Conservation (phyloP, 306 rosid genomes). For the Hippophae tibetana region DNA sequence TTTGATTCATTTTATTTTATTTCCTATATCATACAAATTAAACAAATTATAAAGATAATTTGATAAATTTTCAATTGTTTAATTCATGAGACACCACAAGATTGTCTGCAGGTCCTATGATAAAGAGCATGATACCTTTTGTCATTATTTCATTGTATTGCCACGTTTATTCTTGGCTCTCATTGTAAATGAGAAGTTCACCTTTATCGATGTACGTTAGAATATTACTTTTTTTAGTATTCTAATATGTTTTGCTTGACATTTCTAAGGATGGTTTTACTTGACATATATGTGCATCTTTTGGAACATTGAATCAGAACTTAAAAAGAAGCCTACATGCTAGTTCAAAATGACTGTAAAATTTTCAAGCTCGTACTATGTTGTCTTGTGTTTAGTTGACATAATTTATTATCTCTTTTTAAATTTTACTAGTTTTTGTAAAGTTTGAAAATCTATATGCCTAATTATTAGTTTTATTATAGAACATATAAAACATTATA, state of each 20-base stretch:
- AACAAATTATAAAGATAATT: too few relatives aligned
- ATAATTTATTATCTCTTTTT: too few relatives aligned
- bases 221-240: constrained; percentile 3
- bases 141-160: constrained; percentile 49
- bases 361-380: too few relatives aligned
- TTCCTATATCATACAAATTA: too few relatives aligned
- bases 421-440: too few relatives aligned
- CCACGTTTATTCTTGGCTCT: constrained; percentile 69
- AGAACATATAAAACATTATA: constrained; percentile 76
- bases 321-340: too few relatives aligned
- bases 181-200: constrained; percentile 60
- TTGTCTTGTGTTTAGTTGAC: too few relatives aligned
- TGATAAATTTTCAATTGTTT: constrained; percentile 52
- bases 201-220: constrained; percentile 59
- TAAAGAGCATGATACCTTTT: constrained; percentile 86
- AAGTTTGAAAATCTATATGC: background rate
- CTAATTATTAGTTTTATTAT: constrained; percentile 26
- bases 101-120: constrained; percentile 81
- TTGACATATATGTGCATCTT: background rate
- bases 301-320: background rate
- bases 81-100: constrained; percentile 85
- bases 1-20: too few relatives aligned
- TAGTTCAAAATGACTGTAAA: too few relatives aligned
- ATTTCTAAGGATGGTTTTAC: background rate
- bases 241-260: background rate